These are phyloP conservation scores for Cyclotella baltica DNA, from an alignment of 108 stramenopile species.

Conservation along the genomic window DNA sequence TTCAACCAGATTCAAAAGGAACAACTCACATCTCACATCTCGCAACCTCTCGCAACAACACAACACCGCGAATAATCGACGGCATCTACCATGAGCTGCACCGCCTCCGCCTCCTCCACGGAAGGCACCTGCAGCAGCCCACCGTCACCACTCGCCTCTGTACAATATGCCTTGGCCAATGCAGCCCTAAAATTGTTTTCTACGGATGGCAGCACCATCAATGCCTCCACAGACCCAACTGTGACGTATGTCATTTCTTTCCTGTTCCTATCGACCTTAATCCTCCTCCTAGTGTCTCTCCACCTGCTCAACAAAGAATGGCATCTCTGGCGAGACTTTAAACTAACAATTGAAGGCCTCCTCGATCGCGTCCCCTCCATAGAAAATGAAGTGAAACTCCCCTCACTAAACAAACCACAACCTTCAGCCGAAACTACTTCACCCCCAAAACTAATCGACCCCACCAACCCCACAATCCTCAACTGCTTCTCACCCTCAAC, in stretches of 20 bases:
- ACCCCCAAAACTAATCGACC: constrained; percentile 49
- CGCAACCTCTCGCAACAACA: too few relatives aligned
- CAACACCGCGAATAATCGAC: too few relatives aligned
- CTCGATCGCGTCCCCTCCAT: constrained; percentile 47
- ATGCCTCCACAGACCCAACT: background rate
- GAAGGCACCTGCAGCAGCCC: constrained; percentile 7
- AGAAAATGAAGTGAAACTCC: constrained; percentile 13
- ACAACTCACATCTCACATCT: too few relatives aligned
- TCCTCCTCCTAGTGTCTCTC: constrained; percentile 24
- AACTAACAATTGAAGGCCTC: constrained; percentile 41
- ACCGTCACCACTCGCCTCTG: constrained; percentile 3
- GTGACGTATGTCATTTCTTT: constrained; percentile 31
- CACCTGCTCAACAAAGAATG: constrained; percentile 44
- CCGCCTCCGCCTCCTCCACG: background rate
- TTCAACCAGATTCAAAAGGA: too few relatives aligned
- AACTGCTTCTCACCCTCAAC: constrained; percentile 96
- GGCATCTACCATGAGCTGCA: constrained; percentile 15
- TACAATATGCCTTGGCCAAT: constrained; percentile 25
- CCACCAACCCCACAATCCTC: constrained; percentile 61
- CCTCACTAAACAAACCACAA: constrained; percentile 10
- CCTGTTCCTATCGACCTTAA: constrained; percentile 15
- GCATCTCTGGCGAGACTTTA: constrained; percentile 45
- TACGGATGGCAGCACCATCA: background rate
- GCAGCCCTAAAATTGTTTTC: constrained; percentile 26
- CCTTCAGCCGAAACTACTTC: background rate